Evolutionary conservation across 2,329 filamentous ascomycete species (phyloP).

Genomic region (Hypomyces perniciosus): DNA sequence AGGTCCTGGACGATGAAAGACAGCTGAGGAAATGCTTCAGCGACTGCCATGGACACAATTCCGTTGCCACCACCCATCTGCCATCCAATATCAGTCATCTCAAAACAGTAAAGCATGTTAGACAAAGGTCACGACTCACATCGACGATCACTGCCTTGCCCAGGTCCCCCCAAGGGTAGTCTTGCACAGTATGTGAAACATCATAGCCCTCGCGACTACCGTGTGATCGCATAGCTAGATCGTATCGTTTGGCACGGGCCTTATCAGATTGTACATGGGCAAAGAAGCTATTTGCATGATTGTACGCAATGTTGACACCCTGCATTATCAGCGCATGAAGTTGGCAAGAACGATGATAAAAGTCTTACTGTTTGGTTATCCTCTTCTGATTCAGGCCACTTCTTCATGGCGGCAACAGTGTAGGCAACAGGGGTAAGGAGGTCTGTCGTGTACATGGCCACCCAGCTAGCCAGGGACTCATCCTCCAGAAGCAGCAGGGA

Average conservation of each 20-base stretch:
- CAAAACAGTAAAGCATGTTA: background rate
- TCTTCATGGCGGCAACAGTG: conserved; percentile 28
- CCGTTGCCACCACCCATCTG: conserved; percentile 24
- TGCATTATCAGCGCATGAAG: background rate
- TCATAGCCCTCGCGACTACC: conserved; percentile 19
- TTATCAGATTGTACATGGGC: conserved; percentile 24
- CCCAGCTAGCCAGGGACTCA: conserved; percentile 25
- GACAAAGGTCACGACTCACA: conserved; percentile 15
- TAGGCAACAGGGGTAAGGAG: conserved; percentile 25
- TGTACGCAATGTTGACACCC: conserved; percentile 25
- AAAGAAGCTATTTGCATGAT: conserved; percentile 21
- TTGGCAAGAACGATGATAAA: background rate
- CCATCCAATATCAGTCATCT: background rate
- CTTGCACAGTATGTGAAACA: conserved; percentile 16
- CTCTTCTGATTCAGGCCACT: conserved; percentile 32
- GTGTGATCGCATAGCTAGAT: conserved; percentile 27
- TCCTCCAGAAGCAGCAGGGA: conserved; percentile 27
- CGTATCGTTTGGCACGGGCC: conserved; percentile 22
- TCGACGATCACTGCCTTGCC: conserved; percentile 22
- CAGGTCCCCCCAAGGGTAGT: conserved; percentile 21
- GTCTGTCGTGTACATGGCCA: conserved; percentile 24
- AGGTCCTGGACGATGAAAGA: conserved; percentile 47
- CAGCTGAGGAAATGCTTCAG: conserved; percentile 19
- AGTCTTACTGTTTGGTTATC: conserved; percentile 24
- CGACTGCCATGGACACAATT: conserved; percentile 18